Percentiles rank a stretch among this genome's conserved stretches.
These are phyloP conservation scores for Leucaena leucocephala DNA, from an alignment of 306 rosid species.

Conservation along the genomic window DNA sequence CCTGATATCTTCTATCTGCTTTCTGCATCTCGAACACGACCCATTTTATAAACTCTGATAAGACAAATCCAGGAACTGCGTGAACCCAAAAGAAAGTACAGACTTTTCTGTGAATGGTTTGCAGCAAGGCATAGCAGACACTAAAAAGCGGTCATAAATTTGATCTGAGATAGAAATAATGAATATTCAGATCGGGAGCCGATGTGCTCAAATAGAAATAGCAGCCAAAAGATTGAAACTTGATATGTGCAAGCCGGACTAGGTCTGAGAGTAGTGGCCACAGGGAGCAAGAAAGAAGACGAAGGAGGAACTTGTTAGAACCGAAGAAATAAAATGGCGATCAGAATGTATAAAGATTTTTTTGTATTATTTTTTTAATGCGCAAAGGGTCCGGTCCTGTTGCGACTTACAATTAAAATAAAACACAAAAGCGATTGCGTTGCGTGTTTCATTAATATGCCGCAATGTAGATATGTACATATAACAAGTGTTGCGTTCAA, in stretches of 20 bases:
- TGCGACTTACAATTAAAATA: background rate
- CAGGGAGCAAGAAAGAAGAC: conserved; percentile 29
- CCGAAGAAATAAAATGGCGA: conserved; percentile 30
- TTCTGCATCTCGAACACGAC: conserved; percentile 37
- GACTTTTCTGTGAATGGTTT: conserved; percentile 36
- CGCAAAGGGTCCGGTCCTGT: background rate
- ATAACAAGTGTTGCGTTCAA: background rate
- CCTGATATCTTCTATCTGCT: conserved; percentile 46
- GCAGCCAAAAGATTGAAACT: conserved; percentile 37
- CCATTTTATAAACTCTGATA: conserved; percentile 45
- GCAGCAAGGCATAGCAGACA: conserved; percentile 40
- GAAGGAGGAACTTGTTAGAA: conserved; percentile 31
- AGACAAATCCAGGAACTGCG: conserved; percentile 35
- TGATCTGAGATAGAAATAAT: conserved; percentile 44
- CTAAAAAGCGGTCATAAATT: conserved; percentile 26
- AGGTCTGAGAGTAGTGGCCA: conserved; percentile 47
- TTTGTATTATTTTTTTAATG: background rate
- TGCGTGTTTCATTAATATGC: background rate
- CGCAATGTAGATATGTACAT: background rate
- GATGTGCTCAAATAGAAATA: conserved; percentile 33
- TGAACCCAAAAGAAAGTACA: conserved; percentile 38
- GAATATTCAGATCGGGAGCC: conserved; percentile 51
- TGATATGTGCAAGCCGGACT: conserved; percentile 40
- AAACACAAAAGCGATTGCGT: background rate
- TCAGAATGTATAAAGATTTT: background rate